Evolutionary conservation across 140 eudicot species (phyloP), one percentile per base, ranked within the genome.

Genomic region (Bidens hawaiensis): DNA sequence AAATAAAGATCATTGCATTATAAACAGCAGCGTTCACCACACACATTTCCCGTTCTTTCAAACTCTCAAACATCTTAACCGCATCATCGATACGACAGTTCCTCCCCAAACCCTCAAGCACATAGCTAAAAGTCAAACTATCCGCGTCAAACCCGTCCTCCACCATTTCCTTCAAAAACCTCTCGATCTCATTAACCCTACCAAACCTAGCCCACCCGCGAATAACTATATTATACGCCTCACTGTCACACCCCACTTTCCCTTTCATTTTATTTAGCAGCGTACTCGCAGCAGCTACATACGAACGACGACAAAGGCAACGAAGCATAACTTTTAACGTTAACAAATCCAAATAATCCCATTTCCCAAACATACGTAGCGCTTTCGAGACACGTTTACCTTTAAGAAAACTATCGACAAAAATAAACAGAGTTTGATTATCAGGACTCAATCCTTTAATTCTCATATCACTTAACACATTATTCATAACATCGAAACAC

Each of bases 81-180:
- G 99, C 87, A 10, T 75, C 85, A 81, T 62, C 79, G 11, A 88
- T 69, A 59, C 21, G 67, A 43, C 94, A 82, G 62, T 82, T 82
- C 83, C 96, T 85, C 46, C 99, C 99, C 40, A 93, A 81, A 19
- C 93, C 88, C 65, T 85, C 96, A 49, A 88, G 72, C 38, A 93
- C 42, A 67, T 65, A 70, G 59, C 93, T 79, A 71, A 77, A 79
- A n/a, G 94, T 85, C 58, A 68, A 65, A 68, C 83, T 64, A 73
- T 81, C 85, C 0, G 96, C 85, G 17, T 83, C 82, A 67, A 82
- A 76, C 59, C 96, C 95, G 65, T 85, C 83, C 5, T 71, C 81
- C 41, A 85, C 89, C 99, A 93, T 88, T 22, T 60, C 85, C 70
- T 81, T 66, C 78, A 88, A 75, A 47, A 70, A 48, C 69, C 55